Evolutionary conservation across 345 rosid species (phyloP).

Genomic region (Theobroma cacao): DNA sequence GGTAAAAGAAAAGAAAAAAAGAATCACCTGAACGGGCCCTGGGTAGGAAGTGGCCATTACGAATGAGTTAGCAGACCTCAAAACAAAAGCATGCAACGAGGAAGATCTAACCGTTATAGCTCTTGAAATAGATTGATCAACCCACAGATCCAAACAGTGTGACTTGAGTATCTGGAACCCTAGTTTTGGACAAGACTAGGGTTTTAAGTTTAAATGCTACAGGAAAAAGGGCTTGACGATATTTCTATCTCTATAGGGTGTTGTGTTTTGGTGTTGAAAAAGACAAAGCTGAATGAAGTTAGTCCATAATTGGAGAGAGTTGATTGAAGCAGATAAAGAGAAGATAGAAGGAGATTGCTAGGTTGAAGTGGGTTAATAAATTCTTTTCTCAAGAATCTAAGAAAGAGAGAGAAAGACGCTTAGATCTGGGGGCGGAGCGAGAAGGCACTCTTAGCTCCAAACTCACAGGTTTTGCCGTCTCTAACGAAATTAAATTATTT

Average conservation of each 20-base stretch:
- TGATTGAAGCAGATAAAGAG: not conserved
- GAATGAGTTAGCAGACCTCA: not conserved
- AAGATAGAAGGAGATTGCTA: not conserved
- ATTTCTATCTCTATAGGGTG: too few relatives aligned
- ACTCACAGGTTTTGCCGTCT: not conserved
- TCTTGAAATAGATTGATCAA: not conserved
- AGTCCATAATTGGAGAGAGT: not conserved
- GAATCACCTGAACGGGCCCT: constrained; percentile 7
- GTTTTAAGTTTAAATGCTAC: not conserved
- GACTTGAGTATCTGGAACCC: not conserved
- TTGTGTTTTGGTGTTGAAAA: not conserved
- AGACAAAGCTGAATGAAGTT: not conserved
- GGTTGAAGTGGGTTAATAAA: not conserved
- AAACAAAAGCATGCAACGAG: not conserved
- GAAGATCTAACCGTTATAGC: not conserved
- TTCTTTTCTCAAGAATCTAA: not conserved
- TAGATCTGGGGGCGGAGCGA: not conserved
- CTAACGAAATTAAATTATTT: too few relatives aligned
- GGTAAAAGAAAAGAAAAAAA: not conserved
- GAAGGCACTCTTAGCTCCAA: not conserved
- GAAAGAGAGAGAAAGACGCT: not conserved
- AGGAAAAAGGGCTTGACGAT: not conserved
- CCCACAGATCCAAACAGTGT: not conserved
- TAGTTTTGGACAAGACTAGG: not conserved
- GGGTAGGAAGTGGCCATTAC: constrained; percentile 5